Evolutionary conservation across 2,329 filamentous ascomycete species (phyloP).

Genomic region (Seiridium unicorne): DNA sequence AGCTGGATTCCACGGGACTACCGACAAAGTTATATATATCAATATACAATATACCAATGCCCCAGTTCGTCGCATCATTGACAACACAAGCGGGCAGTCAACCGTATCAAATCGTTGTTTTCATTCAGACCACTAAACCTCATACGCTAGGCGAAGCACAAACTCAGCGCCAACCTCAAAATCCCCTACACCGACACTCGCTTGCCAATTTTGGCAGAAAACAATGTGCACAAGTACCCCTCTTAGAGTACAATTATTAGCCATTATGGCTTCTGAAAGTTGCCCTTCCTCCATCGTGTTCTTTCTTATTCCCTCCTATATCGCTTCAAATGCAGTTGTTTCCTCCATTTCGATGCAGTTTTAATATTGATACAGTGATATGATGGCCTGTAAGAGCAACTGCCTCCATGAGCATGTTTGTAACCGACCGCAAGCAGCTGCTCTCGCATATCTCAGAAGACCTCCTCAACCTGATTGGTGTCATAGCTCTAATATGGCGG

Average conservation of each 20-base stretch:
- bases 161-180: neutral
- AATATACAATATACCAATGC: too few relatives aligned
- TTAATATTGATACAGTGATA: neutral
- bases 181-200: neutral
- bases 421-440: neutral
- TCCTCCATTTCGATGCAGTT: neutral
- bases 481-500: conserved; percentile 24
- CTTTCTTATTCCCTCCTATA: neutral
- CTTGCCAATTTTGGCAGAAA: neutral
- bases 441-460: neutral
- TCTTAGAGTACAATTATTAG: neutral
- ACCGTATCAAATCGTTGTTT: too few relatives aligned
- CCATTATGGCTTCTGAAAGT: neutral
- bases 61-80: too few relatives aligned
- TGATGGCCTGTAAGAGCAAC: neutral
- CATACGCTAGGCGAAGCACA: neutral
- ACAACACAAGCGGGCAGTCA: too few relatives aligned
- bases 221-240: neutral
- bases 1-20: too few relatives aligned
- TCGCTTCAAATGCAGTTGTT: neutral
- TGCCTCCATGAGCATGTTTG: neutral
- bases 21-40: too few relatives aligned
- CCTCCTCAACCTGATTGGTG: neutral
- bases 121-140: neutral
- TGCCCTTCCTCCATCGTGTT: neutral